Conservation (phyloP, 78 protist genomes). For the Chrysochromulina tobinii region DNA sequence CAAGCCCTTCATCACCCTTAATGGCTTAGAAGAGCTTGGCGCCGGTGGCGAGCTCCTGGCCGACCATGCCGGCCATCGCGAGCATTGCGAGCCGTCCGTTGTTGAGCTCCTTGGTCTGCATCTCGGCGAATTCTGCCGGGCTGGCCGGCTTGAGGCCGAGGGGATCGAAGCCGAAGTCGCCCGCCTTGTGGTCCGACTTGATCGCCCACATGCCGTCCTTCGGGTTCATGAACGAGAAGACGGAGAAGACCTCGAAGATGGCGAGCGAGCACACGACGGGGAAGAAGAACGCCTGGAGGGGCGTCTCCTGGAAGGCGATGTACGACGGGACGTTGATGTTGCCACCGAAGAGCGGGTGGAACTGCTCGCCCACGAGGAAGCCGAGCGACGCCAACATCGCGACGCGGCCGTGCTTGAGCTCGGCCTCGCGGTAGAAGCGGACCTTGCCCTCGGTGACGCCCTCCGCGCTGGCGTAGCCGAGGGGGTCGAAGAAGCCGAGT, state of each 20-base stretch:
- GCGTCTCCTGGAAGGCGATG: constrained; percentile 21
- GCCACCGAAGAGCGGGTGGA: constrained; percentile 45
- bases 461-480: background rate
- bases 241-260: background rate
- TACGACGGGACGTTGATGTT: background rate
- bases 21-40: background rate
- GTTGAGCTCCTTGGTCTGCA: background rate
- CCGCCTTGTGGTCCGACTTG: background rate
- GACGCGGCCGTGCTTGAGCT: constrained; percentile 38
- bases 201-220: background rate
- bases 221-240: background rate
- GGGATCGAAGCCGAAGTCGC: constrained; percentile 4
- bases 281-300: background rate
- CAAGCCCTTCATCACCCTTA: too few relatives aligned
- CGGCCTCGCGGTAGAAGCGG: background rate
- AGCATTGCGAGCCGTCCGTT: background rate
- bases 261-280: background rate
- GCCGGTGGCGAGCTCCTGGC: background rate
- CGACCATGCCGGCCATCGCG: background rate
- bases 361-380: constrained; percentile 29
- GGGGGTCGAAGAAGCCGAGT: background rate
- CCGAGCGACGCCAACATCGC: constrained; percentile 40
- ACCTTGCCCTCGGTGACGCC: background rate
- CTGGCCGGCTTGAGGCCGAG: background rate
- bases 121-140: background rate